Evolutionary conservation across 2,329 filamentous ascomycete genomes (phyloP).

Genomic region (Leptographium procerum): DNA sequence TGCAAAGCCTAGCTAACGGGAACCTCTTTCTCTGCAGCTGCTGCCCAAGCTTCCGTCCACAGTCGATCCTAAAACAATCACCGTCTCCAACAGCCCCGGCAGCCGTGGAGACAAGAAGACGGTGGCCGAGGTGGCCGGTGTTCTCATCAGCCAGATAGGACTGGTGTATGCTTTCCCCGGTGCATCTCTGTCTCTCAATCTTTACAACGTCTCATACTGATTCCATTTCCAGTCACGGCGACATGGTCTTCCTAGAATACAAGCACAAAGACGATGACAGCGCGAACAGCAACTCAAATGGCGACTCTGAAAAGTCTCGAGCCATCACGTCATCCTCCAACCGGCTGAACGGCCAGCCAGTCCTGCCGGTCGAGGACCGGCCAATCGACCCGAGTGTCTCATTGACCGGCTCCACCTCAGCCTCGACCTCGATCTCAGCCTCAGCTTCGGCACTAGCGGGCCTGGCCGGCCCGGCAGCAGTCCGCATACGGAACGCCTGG

Average conservation of each 20-base stretch:
- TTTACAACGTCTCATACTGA: neutral
- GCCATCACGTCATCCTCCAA: conserved; percentile 36
- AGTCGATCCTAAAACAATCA: conserved; percentile 48
- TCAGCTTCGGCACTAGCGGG: conserved; percentile 21
- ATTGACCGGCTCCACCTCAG: conserved; percentile 27
- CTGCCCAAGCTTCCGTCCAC: conserved; percentile 47
- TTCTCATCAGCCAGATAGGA: conserved; percentile 47
- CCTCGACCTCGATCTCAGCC: too few species aligned
- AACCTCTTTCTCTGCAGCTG: conserved; percentile 29
- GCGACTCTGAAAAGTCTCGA: conserved; percentile 8
- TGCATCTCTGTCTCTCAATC: too few species aligned
- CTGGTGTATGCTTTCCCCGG: conserved; percentile 39
- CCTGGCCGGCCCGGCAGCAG: conserved; percentile 42
- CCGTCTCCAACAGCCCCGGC: conserved; percentile 49
- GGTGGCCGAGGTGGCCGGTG: conserved; percentile 44
- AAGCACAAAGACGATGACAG: conserved; percentile 40
- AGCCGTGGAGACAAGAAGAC: conserved; percentile 43
- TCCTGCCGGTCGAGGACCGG: conserved; percentile 56
- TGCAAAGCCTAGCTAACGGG: neutral
- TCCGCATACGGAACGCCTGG: conserved; percentile 78
- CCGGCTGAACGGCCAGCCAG: conserved; percentile 66
- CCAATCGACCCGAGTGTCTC: conserved; percentile 55
- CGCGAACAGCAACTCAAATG: conserved; percentile 27
- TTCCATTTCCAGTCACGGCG: conserved; percentile 56
- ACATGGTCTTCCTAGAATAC: conserved; percentile 82